Percentiles rank a stretch among this genome's conserved stretches.
These are phyloP conservation scores for Solidago caesia DNA, from an alignment of 129 eudicot species.

Conservation along the genomic window DNA sequence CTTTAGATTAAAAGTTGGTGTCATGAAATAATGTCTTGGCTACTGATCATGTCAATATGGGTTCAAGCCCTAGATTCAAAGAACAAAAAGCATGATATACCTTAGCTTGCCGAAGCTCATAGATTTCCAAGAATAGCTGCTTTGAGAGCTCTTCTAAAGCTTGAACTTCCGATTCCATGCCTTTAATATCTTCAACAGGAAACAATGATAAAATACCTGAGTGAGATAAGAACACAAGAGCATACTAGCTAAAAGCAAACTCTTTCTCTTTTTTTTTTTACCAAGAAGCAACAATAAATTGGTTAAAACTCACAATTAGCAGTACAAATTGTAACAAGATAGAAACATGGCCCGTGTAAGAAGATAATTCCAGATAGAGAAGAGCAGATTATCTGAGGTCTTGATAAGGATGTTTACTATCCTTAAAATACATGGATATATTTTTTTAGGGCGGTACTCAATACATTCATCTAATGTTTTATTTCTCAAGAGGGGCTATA, in stretches of 20 bases:
- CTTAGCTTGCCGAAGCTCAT: slow-evolving; percentile 98
- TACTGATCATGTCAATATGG: not conserved
- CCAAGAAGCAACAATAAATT: not conserved
- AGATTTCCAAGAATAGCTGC: slow-evolving; percentile 92
- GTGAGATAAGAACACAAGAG: not conserved
- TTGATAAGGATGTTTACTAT: no score
- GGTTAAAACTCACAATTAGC: not conserved
- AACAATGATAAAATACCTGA: slow-evolving; percentile 16
- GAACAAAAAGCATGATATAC: slow-evolving; percentile 32
- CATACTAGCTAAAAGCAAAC: not conserved
- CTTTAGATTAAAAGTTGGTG: no score
- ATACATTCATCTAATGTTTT: not conserved
- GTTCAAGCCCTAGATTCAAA: not conserved
- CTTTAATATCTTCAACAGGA: slow-evolving; percentile 67
- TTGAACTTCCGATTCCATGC: slow-evolving; percentile 88
- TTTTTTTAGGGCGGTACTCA: not conserved
- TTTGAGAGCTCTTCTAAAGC: slow-evolving; percentile 94
- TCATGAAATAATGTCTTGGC: not conserved
- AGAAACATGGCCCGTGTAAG: no score
- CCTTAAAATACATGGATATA: not conserved
- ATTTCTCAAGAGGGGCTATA: not conserved
- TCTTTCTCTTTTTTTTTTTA: no score
- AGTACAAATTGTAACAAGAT: no score
- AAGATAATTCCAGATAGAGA: no score
- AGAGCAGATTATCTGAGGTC: no score